These are phyloP conservation scores for Candida sp. DNA, from an alignment of 1,139 yeast genomes.

Conservation along the genomic window DNA sequence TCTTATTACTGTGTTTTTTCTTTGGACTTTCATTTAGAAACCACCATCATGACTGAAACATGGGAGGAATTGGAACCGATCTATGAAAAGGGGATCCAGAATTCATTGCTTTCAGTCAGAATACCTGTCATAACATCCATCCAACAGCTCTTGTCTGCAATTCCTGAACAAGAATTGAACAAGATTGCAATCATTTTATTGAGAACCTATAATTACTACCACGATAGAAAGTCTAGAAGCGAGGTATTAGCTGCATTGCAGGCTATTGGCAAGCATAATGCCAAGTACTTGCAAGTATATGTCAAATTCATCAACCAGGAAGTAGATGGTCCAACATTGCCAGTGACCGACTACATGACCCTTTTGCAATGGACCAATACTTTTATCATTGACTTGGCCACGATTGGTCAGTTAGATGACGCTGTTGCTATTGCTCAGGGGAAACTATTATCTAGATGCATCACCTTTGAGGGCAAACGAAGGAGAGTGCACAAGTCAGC, in stretches of 20 bases:
- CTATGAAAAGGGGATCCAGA: constrained; percentile 28
- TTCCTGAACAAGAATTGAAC: constrained; percentile 23
- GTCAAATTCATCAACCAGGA: constrained; percentile 41
- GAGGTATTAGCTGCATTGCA: constrained; percentile 41
- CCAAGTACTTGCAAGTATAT: constrained; percentile 34
- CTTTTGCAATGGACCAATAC: constrained; percentile 60
- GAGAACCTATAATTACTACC: constrained; percentile 53
- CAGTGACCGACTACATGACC: constrained; percentile 59
- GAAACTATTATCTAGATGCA: constrained; percentile 22
- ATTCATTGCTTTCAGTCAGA: constrained; percentile 39
- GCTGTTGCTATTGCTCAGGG: constrained; percentile 25
- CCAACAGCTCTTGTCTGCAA: constrained; percentile 17
- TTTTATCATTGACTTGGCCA: constrained; percentile 26
- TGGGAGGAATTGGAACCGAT: constrained; percentile 18
- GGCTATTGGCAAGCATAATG: constrained; percentile 32
- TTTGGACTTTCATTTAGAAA: not conserved
- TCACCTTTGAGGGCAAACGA: constrained; percentile 21
- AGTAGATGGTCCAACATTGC: constrained; percentile 38
- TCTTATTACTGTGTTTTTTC: not conserved
- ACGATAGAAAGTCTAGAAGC: constrained; percentile 51
- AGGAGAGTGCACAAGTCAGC: constrained; percentile 51
- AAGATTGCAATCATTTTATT: constrained; percentile 33
- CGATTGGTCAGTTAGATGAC: constrained; percentile 15
- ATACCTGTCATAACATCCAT: constrained; percentile 29
- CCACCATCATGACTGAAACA: constrained; percentile 6